Percentiles rank a stretch among this genome's conserved stretches.
Evolutionary conservation across 2,329 filamentous ascomycete genomes (phyloP).

Genomic region (Pyricularia grisea): DNA sequence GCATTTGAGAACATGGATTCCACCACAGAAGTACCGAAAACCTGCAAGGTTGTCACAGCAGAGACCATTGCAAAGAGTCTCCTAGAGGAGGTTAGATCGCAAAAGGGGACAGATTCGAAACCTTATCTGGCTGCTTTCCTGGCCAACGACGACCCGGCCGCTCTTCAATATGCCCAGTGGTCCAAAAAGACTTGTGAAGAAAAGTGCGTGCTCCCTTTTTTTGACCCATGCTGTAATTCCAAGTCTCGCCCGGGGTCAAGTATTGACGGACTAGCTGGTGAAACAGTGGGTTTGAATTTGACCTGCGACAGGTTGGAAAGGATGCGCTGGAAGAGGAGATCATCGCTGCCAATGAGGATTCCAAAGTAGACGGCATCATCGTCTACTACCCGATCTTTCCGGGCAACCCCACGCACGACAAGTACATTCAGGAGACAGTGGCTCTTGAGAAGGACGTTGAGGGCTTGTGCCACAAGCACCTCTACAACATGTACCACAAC

Average conservation of each 20-base stretch:
- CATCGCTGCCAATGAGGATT: conserved; percentile 72
- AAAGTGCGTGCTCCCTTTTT: conserved; percentile 57
- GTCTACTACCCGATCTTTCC: conserved; percentile 97
- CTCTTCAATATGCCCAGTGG: conserved; percentile 91
- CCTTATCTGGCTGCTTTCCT: conserved; percentile 86
- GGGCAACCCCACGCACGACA: conserved; percentile 72
- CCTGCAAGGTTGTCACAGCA: conserved; percentile 90
- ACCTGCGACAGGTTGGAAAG: conserved; percentile 73
- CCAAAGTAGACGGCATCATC: conserved; percentile 75
- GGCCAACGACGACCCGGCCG: conserved; percentile 84
- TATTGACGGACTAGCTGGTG: conserved; percentile 6
- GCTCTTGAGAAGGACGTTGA: conserved; percentile 89
- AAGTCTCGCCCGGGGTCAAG: neutral
- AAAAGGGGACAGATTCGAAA: conserved; percentile 41
- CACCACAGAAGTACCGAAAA: conserved; percentile 39
- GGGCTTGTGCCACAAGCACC: conserved; percentile 84
- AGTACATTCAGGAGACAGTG: conserved; percentile 92
- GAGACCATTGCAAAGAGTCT: conserved; percentile 78
- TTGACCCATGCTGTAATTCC: neutral
- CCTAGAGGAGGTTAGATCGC: conserved; percentile 65
- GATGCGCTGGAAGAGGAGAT: conserved; percentile 87
- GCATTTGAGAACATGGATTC: conserved; percentile 25
- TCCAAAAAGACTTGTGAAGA: conserved; percentile 93
- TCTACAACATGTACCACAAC: conserved; percentile 99
- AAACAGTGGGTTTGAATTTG: conserved; percentile 76